These are phyloP conservation scores for Verticillium alfalfae DNA, from an alignment of 2,329 filamentous ascomycete genomes.

Conservation along the genomic window DNA sequence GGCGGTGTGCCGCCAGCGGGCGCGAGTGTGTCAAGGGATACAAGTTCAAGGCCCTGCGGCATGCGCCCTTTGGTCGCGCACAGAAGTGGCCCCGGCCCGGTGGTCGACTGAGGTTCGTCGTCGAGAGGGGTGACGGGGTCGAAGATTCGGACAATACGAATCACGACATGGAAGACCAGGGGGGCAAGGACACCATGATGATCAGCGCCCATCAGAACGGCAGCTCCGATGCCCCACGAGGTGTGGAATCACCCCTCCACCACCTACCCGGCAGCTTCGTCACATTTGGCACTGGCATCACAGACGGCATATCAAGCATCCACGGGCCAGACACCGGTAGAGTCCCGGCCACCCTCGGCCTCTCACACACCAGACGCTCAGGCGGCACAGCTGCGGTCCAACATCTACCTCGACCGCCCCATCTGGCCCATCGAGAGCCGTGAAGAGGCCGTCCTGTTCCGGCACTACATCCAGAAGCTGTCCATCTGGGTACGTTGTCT, in stretches of 20 bases:
- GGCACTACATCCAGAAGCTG: conserved; percentile 27
- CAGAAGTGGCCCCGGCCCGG: not conserved
- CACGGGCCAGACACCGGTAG: not conserved
- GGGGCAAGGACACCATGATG: not conserved
- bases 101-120: not conserved
- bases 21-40: conserved; percentile 12
- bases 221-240: not conserved
- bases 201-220: not conserved
- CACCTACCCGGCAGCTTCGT: not conserved
- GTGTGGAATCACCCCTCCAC: not conserved
- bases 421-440: conserved; percentile 21
- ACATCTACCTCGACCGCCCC: conserved; percentile 11
- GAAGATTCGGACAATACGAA: not conserved
- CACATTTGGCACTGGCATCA: not conserved
- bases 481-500: conserved; percentile 24
- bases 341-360: conserved; percentile 3
- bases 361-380: conserved; percentile 6
- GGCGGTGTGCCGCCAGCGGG: conserved; percentile 9
- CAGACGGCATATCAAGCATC: not conserved
- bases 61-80: not conserved
- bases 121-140: not conserved
- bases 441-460: conserved; percentile 25
- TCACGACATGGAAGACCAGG: no score
- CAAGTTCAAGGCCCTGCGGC: conserved; percentile 8
- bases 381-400: conserved; percentile 4